Evolutionary conservation across 2,329 filamentous ascomycete species (phyloP).

Genomic region (Verticillium nonalfalfae): DNA sequence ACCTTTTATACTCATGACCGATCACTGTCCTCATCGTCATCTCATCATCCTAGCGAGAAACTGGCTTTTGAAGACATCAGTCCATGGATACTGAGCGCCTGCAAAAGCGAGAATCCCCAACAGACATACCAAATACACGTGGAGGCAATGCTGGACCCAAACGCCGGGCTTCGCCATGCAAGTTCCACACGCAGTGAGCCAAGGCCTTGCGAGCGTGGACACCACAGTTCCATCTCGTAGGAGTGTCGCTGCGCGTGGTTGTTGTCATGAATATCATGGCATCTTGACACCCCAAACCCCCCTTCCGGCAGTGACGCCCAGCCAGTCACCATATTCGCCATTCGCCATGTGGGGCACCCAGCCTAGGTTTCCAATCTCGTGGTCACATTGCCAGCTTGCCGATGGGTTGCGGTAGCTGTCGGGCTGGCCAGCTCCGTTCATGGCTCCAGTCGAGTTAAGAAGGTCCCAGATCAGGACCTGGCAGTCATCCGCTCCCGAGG

Average conservation of each 20-base stretch:
- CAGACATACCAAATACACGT: not conserved
- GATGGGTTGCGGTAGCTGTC: conserved; percentile 62
- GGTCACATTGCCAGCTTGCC: conserved; percentile 78
- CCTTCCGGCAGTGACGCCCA: conserved; percentile 73
- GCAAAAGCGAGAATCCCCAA: not conserved
- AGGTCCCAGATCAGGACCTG: conserved; percentile 93
- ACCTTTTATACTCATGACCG: not conserved
- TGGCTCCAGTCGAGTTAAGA: conserved; percentile 51
- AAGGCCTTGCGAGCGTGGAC: not conserved
- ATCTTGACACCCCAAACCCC: conserved; percentile 70
- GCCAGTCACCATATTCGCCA: conserved; percentile 71
- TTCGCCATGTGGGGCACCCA: conserved; percentile 72
- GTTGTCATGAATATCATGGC: conserved; percentile 9
- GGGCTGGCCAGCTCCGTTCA: conserved; percentile 42
- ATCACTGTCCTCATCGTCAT: not conserved
- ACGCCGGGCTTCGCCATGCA: conserved; percentile 16
- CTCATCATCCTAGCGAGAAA: not conserved
- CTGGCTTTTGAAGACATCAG: not conserved
- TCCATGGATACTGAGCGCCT: not conserved
- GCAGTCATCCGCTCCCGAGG: conserved; percentile 87
- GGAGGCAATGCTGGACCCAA: conserved; percentile 3
- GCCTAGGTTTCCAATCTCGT: conserved; percentile 78
- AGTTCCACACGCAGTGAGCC: conserved; percentile 6
- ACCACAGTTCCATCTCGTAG: not conserved
- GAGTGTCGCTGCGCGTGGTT: not conserved